Evolutionary conservation across 78 protist genomes (phyloP), one percentile per base, ranked within the genome.

Genomic region (slime mould (Dictyostelium discoideum)): DNA sequence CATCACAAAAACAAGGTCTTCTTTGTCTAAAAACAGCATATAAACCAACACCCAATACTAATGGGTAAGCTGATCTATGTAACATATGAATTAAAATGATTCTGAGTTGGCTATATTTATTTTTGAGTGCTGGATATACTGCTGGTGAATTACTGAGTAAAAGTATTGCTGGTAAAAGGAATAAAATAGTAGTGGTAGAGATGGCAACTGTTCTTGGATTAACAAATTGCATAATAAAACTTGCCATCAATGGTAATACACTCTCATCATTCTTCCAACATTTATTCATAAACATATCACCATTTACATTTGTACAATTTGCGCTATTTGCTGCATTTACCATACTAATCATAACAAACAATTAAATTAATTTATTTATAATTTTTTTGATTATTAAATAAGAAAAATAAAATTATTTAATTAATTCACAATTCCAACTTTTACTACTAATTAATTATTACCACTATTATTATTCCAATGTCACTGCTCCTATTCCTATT

Each of bases 41-140:
- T n/a, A 90, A 29, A 13, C 95, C 95, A 37, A 90, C 95, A 90
- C 95, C 95, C 5, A 90, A 74, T 82, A 90, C 95, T 46, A 90
- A 50, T 82, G 95, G 95, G 7, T 90, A 90, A 11, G 95, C 76
- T 86, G 95, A 87, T 57, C 95, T 54, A 29, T 90, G 95, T 13
- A 90, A n/a, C 95, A 90, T 90, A 48, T 90, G 95, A 32, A 90
- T 77, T 13, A 73, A 39, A 11, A 63, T 50, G n/a, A 82, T 29
- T 65, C 84, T 54, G 13, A 90, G 26, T 46, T 77, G 77, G 7
- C 77, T 48, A 50, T 78, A 90, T 69, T 90, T 90, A 46, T 90
- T 90, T 63, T 90, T 90, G 5, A 90, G 48, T 9, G 88, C 77
- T 90, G 95, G 95, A 46, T 90, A 90, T 67, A 82, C 32, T 42